Percentiles rank a stretch among this genome's conserved stretches.
Evolutionary conservation across 306 rosid genomes (phyloP).

Genomic region (Nissolia schottii): DNA sequence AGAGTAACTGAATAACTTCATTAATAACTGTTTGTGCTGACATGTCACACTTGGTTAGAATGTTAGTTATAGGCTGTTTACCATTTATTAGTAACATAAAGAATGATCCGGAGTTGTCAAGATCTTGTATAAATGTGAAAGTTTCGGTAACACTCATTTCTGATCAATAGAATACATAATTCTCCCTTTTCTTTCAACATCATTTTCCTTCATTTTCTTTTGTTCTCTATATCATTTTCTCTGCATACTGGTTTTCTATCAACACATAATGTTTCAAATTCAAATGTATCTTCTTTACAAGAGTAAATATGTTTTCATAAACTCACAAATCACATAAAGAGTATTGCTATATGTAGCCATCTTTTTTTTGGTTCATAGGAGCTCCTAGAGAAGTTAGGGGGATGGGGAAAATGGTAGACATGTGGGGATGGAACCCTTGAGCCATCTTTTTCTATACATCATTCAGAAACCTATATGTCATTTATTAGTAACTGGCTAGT

Average conservation of each 20-base stretch:
- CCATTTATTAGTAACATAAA: background rate
- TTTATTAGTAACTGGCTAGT: background rate
- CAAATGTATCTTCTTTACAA: background rate
- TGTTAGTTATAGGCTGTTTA: background rate
- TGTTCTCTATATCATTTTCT: background rate
- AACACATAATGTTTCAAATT: background rate
- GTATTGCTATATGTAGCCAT: no score
- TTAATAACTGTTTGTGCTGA: background rate
- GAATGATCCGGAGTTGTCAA: background rate
- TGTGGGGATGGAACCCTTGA: no score
- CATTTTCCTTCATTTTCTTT: background rate
- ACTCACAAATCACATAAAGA: no score
- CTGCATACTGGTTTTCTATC: background rate
- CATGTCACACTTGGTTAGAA: background rate
- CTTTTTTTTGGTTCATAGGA: no score
- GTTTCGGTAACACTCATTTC: background rate
- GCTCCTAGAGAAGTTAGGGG: no score
- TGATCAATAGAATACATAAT: background rate
- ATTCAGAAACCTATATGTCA: no score
- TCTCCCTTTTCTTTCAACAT: background rate
- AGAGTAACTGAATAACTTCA: background rate
- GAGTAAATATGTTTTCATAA: no score
- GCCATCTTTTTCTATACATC: no score
- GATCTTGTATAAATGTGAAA: background rate
- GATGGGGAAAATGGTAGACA: no score